Evolutionary conservation across 306 rosid genomes (phyloP), one percentile per base, ranked within the genome.

Genomic region (Cicer cuneatum): DNA sequence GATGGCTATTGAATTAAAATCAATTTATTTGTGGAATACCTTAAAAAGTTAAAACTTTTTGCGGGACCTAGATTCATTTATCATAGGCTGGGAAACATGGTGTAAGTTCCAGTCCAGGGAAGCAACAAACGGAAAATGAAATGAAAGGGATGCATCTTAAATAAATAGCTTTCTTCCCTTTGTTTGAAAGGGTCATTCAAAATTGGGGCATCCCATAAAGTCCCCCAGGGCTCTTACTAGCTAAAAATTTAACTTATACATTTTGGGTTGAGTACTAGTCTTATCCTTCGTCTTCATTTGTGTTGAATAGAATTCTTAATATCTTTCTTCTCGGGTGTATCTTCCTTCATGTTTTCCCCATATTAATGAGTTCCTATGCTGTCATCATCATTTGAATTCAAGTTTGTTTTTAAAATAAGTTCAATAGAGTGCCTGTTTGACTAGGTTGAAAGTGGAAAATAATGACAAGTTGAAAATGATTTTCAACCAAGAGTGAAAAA

Each of bases 241-340:
- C 63, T 13, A 54, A 8, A 10, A 49, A 35, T 69, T 69, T 29
- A 24, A 16, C 5, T 5, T 40, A 40, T 71, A 11, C 9, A 29
- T 24, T 73, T 46, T 33, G 39, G 69, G 19, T 73, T 35, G 6
- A 73, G 11, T 37, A 46, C 38, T 45, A 46, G 39, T 71, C 8
- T 21, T 58, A 13, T 2, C 12, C 35, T 29, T 29, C 5, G 5
- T 29, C 35, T 29, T 29, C 35, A 29, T 29, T 29, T 29, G 5
- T 29, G 5, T 29, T 15, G 48, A 16, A 10, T 7, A 5, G 10
- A 18, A 10, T 33, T 10, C 61, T 47, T 16, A 1, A 24, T 19
- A 54, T 47, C 24, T 7, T 15, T 18, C 13, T 0, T 33, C 42
- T 8, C 1, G 41, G 15, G 10, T 62, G 7, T 24, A 4, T 49